Evolutionary conservation across 805 yeast genomes (phyloP).

Genomic region (Pichia exigua): DNA sequence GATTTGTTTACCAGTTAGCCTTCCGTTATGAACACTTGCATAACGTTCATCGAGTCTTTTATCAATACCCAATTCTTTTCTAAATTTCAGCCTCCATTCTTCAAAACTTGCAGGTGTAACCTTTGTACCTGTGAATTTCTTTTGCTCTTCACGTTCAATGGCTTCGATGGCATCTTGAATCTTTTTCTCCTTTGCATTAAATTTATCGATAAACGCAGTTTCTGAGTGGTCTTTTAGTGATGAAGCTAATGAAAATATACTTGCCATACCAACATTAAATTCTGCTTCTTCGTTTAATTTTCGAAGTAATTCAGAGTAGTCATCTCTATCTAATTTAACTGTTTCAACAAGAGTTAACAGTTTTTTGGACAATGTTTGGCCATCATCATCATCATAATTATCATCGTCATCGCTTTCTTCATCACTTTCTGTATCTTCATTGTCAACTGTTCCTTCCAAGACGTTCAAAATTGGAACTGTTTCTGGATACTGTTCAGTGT

Average conservation of each 20-base stretch:
- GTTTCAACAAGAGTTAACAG: slow-evolving; percentile 49
- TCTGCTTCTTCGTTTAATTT: slow-evolving; percentile 54
- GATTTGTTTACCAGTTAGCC: slow-evolving; percentile 79
- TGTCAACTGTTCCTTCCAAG: slow-evolving; percentile 22
- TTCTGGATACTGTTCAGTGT: slow-evolving; percentile 80
- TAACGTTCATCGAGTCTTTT: slow-evolving; percentile 46
- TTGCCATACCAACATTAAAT: slow-evolving; percentile 84
- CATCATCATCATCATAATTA: slow-evolving; percentile 26
- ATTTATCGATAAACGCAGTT: slow-evolving; percentile 48
- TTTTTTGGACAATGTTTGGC: slow-evolving; percentile 21
- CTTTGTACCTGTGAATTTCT: slow-evolving; percentile 83
- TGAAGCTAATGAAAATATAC: slow-evolving; percentile 72
- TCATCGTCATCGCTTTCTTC: slow-evolving; percentile 41
- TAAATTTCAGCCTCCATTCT: slow-evolving; percentile 66
- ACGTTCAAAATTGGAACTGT: slow-evolving; percentile 52
- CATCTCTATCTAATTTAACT: slow-evolving; percentile 46
- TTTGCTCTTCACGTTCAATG: slow-evolving; percentile 76
- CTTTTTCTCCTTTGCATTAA: slow-evolving; percentile 43
- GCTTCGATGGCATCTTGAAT: slow-evolving; percentile 52
- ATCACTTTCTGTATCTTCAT: slow-evolving; percentile 30
- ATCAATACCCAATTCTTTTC: slow-evolving; percentile 67
- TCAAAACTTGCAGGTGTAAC: slow-evolving; percentile 73
- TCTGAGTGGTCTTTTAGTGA: slow-evolving; percentile 80
- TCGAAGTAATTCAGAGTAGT: slow-evolving; percentile 33
- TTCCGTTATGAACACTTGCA: slow-evolving; percentile 58